Percentiles rank a stretch among this genome's conserved stretches.
Conservation (phyloP, 1,139 yeast genomes). For the Wickerhamiella pararugosa region DNA sequence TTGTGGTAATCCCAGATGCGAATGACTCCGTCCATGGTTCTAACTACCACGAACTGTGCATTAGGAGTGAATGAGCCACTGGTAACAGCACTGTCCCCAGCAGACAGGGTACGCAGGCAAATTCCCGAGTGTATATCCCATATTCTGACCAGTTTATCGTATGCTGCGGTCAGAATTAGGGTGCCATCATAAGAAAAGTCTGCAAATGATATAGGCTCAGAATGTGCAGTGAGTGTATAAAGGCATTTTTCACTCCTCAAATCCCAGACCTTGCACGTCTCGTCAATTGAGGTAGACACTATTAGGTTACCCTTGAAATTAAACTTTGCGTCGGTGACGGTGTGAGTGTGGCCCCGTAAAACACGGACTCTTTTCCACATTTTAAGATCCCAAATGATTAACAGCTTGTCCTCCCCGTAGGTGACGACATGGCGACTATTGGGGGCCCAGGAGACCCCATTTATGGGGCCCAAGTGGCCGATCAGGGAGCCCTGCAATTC, state of each 20-base stretch:
- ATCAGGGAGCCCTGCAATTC: constrained; percentile 26
- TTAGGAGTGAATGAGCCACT: constrained; percentile 66
- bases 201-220: constrained; percentile 74
- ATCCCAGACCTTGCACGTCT: constrained; percentile 86
- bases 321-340: constrained; percentile 60
- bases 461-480: constrained; percentile 58
- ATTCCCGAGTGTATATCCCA: constrained; percentile 86
- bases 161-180: constrained; percentile 72
- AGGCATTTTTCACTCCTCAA: constrained; percentile 52
- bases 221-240: constrained; percentile 80
- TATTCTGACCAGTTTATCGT: constrained; percentile 74
- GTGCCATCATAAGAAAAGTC: constrained; percentile 69
- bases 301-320: constrained; percentile 63
- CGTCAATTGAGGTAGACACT: constrained; percentile 79
- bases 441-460: constrained; percentile 63
- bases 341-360: constrained; percentile 71
- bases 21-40: constrained; percentile 2
- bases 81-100: constrained; percentile 34
- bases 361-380: constrained; percentile 34
- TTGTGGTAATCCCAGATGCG: constrained; percentile 3
- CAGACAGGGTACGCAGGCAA: constrained; percentile 77
- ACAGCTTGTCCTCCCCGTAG: constrained; percentile 73
- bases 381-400: constrained; percentile 54
- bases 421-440: constrained; percentile 64
- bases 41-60: constrained; percentile 43